These are phyloP conservation scores for Vitis hybrid DNA, from an alignment of 177 flowering plant genomes.

Conservation along the genomic window DNA sequence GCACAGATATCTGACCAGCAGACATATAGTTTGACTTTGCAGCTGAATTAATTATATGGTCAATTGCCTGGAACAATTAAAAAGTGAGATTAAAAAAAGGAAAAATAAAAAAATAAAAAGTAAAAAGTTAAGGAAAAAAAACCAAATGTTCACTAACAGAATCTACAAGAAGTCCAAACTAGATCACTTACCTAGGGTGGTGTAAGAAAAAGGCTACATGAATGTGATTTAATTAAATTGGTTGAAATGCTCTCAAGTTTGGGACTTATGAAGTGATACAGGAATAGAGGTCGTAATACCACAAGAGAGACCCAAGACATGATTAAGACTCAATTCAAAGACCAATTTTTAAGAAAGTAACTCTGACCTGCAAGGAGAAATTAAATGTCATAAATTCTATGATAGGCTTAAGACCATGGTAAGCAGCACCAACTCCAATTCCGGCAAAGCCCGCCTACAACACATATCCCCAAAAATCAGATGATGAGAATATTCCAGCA, in stretches of 20 bases:
- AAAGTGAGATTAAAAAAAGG: not conserved
- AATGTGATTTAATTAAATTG: no score
- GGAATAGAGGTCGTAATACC: no score
- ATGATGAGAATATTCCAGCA: not conserved
- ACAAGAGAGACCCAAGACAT: no score
- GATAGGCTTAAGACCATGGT: slow-evolving; percentile 81
- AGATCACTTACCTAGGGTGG: no score
- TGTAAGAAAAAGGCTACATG: no score
- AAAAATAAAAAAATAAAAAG: no score
- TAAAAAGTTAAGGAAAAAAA: no score
- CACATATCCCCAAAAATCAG: not conserved
- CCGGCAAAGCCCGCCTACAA: slow-evolving; percentile 97
- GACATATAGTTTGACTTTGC: slow-evolving; percentile 98
- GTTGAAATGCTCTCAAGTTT: no score
- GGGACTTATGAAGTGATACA: no score
- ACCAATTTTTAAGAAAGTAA: not conserved
- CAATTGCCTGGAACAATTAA: slow-evolving; percentile 70
- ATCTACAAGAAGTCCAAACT: no score
- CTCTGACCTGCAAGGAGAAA: slow-evolving; percentile 95
- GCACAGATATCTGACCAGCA: slow-evolving; percentile 87
- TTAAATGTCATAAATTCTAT: slow-evolving; percentile 98
- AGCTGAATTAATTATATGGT: slow-evolving; percentile 97
- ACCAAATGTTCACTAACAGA: no score
- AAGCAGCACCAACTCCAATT: slow-evolving; percentile 98
- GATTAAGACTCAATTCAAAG: no score